phyloP scores from a whole-genome alignment of 2,329 filamentous ascomycete genomes.

The Sphaerostilbella broomeana region DNA sequence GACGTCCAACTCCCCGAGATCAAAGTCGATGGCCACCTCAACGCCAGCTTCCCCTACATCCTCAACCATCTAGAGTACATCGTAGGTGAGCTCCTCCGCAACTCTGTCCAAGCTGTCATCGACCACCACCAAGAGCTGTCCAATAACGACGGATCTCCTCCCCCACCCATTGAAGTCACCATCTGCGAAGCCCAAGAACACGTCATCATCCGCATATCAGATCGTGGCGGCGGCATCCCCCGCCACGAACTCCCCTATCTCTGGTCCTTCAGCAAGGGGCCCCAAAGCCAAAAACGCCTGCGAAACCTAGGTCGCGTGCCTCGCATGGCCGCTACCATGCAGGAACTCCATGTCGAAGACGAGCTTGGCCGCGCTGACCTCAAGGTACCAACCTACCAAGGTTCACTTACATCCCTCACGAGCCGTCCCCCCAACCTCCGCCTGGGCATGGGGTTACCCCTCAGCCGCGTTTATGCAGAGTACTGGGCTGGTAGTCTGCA shows the following conservation, averaged over 20 bases:
- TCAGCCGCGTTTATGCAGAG: constrained; percentile 92
- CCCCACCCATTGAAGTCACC: constrained; percentile 85
- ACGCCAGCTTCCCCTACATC: constrained; percentile 93
- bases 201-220: constrained; percentile 92
- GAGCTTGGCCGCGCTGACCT: constrained; percentile 35
- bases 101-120: constrained; percentile 87
- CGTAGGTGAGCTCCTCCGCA: constrained; percentile 86
- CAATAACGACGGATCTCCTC: constrained; percentile 36
- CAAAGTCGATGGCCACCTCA: constrained; percentile 73
- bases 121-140: constrained; percentile 51
- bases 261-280: constrained; percentile 96
- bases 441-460: constrained; percentile 85
- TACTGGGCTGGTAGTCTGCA: constrained; percentile 95
- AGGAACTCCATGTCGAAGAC: constrained; percentile 62
- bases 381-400: constrained; percentile 37
- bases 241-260: constrained; percentile 79
- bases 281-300: constrained; percentile 68
- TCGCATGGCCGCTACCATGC: constrained; percentile 85
- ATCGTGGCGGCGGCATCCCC: constrained; percentile 88
- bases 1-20: constrained; percentile 71
- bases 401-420: constrained; percentile 72
- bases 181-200: constrained; percentile 92
- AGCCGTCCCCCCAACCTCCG: constrained; percentile 79
- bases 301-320: constrained; percentile 82
- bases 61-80: constrained; percentile 96